These are phyloP conservation scores for Sonneratia alba DNA, from an alignment of 345 rosid genomes.

Conservation along the genomic window DNA sequence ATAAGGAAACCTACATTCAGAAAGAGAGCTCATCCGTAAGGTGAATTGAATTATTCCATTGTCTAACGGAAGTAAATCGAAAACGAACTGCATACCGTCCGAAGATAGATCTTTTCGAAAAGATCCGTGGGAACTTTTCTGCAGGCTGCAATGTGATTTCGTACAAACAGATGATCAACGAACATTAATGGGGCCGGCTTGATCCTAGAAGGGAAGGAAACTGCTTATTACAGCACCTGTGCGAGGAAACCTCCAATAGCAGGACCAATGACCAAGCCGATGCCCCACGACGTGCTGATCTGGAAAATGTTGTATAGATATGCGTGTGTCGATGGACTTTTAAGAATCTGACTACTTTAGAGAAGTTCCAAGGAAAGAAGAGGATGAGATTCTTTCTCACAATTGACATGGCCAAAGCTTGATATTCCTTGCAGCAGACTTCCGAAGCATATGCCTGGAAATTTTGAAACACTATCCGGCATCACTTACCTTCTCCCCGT, in stretches of 20 bases:
- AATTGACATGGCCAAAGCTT: constrained; percentile 59
- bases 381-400: constrained; percentile 29
- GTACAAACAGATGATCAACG: not conserved
- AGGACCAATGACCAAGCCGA: constrained; percentile 70
- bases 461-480: constrained; percentile 1
- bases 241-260: constrained; percentile 83
- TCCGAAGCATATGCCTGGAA: constrained; percentile 81
- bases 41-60: not conserved
- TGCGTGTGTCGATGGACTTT: not conserved
- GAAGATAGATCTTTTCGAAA: constrained; percentile 41
- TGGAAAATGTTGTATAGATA: constrained; percentile 12
- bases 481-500: too few species aligned
- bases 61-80: too few species aligned
- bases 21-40: constrained; percentile 10
- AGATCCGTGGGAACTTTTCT: constrained; percentile 51
- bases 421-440: constrained; percentile 57
- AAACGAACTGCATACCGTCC: constrained; percentile 34
- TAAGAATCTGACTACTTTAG: not conserved
- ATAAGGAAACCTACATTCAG: constrained; percentile 58
- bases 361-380: not conserved
- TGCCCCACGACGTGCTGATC: constrained; percentile 75
- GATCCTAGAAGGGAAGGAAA: not conserved
- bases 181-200: not conserved
- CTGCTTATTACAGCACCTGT: constrained; percentile 29
- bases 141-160: constrained; percentile 41